Evolutionary conservation across 2,329 filamentous ascomycete species (phyloP), one percentile per base, ranked within the genome.

Genomic region (Calycina marina): DNA sequence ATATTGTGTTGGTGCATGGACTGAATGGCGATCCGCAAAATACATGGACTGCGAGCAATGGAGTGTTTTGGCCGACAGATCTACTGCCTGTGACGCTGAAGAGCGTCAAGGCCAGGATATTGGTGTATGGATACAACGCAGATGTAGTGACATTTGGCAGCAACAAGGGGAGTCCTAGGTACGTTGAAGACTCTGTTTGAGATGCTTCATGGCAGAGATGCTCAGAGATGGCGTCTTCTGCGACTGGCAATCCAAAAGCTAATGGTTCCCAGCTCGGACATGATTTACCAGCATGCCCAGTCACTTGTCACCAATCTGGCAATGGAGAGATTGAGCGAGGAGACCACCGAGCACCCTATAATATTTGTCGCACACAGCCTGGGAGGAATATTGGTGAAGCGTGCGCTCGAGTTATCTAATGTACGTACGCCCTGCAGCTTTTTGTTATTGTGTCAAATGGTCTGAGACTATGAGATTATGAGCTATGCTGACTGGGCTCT

Each of bases 281-380:
- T 68, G 44, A 71, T 83, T 44, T 68, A 74, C 38, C 69, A 79
- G 46, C 77, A 83, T 54, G 77, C 77, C 1, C 75, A 82, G 55
- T 77, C 69, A 8, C 59, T 84, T 18, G 63, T 79, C 5, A 66
- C 65, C 4, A 69, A 62, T 28, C 58, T 84, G 11, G 69, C 72
- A 2, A 59, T 72, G 18, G 77, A 77, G 49, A 65, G 78, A 41
- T 69, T 65, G 46, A 63, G 63, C 41, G 63, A 68, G 40, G 60
- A 65, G 32, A 69, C 68, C 4, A 56, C 60, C 18, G 61, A 64
- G 14, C 70, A 74, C 27, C 76, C 79, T 4, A 80, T 86, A 43
- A 74, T 86, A 39, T 86, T 78, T 62, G 69, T 85, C 20, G 77
- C 69, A 31, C 79, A 85, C 52, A 80, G 76, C 32, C 59, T 85